Conservation (phyloP, 768 basidiomycete species). For the Filobasidium floriforme region DNA sequence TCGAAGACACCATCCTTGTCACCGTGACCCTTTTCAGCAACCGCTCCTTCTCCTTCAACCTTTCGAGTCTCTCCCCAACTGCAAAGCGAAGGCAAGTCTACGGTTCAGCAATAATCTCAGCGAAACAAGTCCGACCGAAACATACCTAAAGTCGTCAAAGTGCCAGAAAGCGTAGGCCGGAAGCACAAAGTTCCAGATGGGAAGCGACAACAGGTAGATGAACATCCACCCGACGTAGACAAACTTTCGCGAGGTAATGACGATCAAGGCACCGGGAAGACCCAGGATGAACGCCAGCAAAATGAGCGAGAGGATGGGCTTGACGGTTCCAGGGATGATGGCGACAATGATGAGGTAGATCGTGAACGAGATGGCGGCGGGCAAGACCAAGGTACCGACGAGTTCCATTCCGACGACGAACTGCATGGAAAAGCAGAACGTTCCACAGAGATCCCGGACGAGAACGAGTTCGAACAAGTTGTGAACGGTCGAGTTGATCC, state of each 20-base stretch:
- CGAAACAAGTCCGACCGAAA: background rate
- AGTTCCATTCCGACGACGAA: constrained; percentile 98
- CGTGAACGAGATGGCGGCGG: constrained; percentile 95
- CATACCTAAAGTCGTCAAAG: constrained; percentile 70
- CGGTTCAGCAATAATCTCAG: too few species aligned
- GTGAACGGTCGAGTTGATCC: constrained; percentile 99
- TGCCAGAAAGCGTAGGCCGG: constrained; percentile 98
- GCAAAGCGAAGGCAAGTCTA: constrained; percentile 54
- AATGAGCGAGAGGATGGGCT: constrained; percentile 74
- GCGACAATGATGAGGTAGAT: constrained; percentile 83
- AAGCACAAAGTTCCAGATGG: constrained; percentile 93
- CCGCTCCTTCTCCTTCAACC: constrained; percentile 57
- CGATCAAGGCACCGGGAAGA: constrained; percentile 88
- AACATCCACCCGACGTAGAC: constrained; percentile 97
- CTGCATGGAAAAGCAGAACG: constrained; percentile 99
- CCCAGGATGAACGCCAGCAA: constrained; percentile 90
- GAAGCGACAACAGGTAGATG: constrained; percentile 81
- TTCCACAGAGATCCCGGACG: constrained; percentile 96
- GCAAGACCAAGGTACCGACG: constrained; percentile 88
- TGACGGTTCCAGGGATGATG: constrained; percentile 61
- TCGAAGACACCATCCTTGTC: constrained; percentile 98
- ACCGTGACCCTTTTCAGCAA: constrained; percentile 59
- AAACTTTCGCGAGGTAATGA: constrained; percentile 88
- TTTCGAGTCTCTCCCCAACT: constrained; percentile 76
- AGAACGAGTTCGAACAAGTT: constrained; percentile 90